These are phyloP conservation scores for Rutidosis leptorrhynchoides DNA, from an alignment of 129 eudicot genomes.

Conservation along the genomic window DNA sequence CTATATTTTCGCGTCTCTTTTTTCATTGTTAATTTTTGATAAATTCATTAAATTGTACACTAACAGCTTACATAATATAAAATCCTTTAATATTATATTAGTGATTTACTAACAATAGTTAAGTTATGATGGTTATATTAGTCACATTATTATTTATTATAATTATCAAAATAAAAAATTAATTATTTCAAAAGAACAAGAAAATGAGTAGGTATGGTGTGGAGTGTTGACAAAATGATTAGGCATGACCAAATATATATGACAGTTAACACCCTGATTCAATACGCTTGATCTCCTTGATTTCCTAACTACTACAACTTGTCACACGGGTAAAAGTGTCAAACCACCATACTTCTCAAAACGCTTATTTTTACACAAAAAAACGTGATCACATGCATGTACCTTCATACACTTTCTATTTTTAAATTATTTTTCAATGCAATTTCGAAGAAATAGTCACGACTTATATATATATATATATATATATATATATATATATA, in stretches of 20 bases:
- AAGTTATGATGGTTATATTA: no score
- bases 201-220: constrained; percentile 12
- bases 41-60: no score
- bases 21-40: no score
- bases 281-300: background rate
- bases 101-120: no score
- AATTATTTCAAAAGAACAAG: no score
- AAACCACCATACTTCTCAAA: background rate
- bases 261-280: constrained; percentile 18
- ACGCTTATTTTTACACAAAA: background rate
- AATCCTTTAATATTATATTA: no score
- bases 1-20: no score
- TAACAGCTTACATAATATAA: no score
- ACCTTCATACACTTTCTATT: constrained; percentile 12
- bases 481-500: background rate
- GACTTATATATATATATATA: background rate
- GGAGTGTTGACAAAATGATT: constrained; percentile 9
- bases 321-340: constrained; percentile 15
- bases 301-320: constrained; percentile 4
- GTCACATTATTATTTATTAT: no score
- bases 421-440: background rate
- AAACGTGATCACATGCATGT: constrained; percentile 26
- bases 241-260: background rate
- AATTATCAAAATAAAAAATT: no score
- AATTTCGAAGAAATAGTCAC: background rate